Evolutionary conservation across 805 yeast species (phyloP).

Genomic region (Candida easanensis): DNA sequence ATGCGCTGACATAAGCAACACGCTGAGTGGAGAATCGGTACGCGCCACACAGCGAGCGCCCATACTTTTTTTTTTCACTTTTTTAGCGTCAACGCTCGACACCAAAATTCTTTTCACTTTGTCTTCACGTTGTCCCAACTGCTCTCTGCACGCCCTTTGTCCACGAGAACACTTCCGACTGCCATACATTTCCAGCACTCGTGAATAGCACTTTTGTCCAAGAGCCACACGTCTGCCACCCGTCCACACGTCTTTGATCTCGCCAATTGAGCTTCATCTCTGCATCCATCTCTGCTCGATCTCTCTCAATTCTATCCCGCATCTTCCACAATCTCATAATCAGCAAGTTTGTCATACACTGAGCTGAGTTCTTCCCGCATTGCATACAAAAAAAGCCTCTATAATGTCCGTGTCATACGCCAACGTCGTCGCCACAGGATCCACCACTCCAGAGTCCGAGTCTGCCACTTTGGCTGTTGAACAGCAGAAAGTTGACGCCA

Average conservation of each 20-base stretch:
- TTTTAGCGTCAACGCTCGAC: constrained; percentile 10
- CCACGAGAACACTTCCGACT: too few species aligned
- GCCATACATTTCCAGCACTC: background rate
- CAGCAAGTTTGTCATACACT: background rate
- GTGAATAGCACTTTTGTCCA: background rate
- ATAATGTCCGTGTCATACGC: constrained; percentile 31
- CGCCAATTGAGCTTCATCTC: background rate
- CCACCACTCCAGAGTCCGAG: constrained; percentile 21
- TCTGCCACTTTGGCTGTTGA: constrained; percentile 9
- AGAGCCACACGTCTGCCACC: background rate
- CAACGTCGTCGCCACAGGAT: constrained; percentile 26
- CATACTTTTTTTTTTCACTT: constrained; percentile 8
- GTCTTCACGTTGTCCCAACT: background rate
- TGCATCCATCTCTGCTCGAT: constrained; percentile 1
- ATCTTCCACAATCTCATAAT: background rate
- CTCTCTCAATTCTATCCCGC: background rate
- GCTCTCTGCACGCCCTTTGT: too few species aligned
- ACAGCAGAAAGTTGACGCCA: constrained; percentile 1
- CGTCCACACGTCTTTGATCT: background rate
- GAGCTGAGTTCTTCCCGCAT: background rate
- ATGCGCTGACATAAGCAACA: background rate
- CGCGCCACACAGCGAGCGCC: constrained; percentile 1
- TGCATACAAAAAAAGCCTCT: background rate
- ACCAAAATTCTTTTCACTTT: constrained; percentile 7
- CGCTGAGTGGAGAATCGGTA: background rate